Percentiles rank a stretch among this genome's conserved stretches.
Evolutionary conservation across 768 basidiomycete species (phyloP).

Genomic region (Lepiota venenata): DNA sequence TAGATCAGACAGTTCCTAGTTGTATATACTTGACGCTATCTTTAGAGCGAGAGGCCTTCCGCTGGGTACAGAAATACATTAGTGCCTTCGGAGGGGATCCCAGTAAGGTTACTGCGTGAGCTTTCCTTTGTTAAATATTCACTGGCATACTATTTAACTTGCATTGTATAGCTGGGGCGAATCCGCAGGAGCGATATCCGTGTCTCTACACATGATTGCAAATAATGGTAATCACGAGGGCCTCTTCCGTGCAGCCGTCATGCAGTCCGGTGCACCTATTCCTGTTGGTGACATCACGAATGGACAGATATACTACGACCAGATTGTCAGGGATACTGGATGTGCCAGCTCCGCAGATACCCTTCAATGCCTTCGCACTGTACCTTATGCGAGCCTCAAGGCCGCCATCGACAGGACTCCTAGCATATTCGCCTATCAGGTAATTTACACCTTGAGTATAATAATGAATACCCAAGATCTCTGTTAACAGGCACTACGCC

Average conservation of each 20-base stretch:
- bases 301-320: slow-evolving; percentile 44
- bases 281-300: slow-evolving; percentile 39
- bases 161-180: slow-evolving; percentile 31
- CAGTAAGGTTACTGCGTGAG: slow-evolving; percentile 54
- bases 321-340: slow-evolving; percentile 30
- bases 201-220: slow-evolving; percentile 45
- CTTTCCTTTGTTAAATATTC: neutral
- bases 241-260: slow-evolving; percentile 46
- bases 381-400: slow-evolving; percentile 32
- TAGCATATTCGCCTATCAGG: slow-evolving; percentile 35
- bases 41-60: slow-evolving; percentile 51
- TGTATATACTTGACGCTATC: too few species aligned
- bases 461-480: slow-evolving; percentile 19
- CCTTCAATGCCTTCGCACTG: slow-evolving; percentile 35
- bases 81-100: slow-evolving; percentile 63
- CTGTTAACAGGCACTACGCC: slow-evolving; percentile 40
- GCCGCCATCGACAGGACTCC: slow-evolving; percentile 38
- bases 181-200: slow-evolving; percentile 52
- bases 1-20: neutral
- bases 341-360: slow-evolving; percentile 33
- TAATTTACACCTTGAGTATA: slow-evolving; percentile 15
- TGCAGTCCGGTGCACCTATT: slow-evolving; percentile 47
- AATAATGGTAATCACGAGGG: slow-evolving; percentile 42
- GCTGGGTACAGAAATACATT: slow-evolving; percentile 70
- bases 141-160: neutral